Conservation (phyloP, 495 filamentous ascomycete genomes). For the Darksidea phi region DNA sequence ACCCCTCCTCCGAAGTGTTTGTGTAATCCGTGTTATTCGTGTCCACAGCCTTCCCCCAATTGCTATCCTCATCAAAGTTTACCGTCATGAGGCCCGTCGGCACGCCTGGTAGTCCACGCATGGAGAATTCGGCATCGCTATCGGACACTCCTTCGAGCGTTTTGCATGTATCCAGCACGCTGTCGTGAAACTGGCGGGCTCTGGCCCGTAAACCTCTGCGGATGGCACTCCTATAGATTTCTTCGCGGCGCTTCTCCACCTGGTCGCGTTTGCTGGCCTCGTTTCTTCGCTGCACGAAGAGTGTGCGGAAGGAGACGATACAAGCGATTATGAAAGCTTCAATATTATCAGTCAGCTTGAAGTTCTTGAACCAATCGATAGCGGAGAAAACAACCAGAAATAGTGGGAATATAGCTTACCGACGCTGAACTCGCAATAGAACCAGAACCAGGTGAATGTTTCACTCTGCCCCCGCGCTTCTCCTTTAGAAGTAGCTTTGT, state of each 20-base stretch:
- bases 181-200: slow-evolving; percentile 7
- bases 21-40: no score
- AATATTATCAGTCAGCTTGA: background rate
- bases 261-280: background rate
- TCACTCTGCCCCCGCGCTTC: background rate
- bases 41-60: no score
- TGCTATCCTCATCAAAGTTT: no score
- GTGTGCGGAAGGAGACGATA: slow-evolving; percentile 9
- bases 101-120: no score
- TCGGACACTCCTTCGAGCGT: no score
- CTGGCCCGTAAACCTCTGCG: background rate
- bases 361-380: no score
- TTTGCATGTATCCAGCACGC: slow-evolving; percentile 1
- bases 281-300: slow-evolving; percentile 5
- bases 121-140: no score
- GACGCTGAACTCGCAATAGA: slow-evolving; percentile 9
- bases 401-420: background rate
- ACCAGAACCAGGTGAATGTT: slow-evolving; percentile 13
- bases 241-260: background rate
- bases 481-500: background rate
- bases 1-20: no score
- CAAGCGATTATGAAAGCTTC: slow-evolving; percentile 8
- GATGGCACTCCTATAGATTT: no score
- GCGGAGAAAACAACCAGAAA: background rate
- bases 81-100: no score